A percentile compares a stretch with the other conserved stretches of the same genome.
Evolutionary conservation across 1,139 yeast genomes (phyloP).

Genomic region (Eremothecium sinecaudum): DNA sequence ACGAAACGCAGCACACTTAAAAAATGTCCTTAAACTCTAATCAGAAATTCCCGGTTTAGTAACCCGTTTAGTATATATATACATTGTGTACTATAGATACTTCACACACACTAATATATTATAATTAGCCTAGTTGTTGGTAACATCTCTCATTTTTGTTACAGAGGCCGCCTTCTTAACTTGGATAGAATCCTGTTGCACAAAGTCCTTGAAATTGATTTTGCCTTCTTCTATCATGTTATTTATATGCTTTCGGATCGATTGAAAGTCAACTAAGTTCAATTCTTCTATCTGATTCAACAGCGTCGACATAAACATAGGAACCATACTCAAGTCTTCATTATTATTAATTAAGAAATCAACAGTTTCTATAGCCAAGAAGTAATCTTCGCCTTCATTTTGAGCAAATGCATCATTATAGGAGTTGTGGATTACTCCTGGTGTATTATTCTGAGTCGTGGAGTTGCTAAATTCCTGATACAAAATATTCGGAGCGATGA

Average conservation of each 20-base stretch:
- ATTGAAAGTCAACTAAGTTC: slow-evolving; percentile 16
- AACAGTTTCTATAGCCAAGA: slow-evolving; percentile 84
- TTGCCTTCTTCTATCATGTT: slow-evolving; percentile 10
- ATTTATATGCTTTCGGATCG: slow-evolving; percentile 15
- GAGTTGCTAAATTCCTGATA: slow-evolving; percentile 35
- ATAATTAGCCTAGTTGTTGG: too few relatives aligned
- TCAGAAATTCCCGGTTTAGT: too few relatives aligned
- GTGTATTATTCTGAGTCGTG: slow-evolving; percentile 15
- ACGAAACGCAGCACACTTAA: too few relatives aligned
- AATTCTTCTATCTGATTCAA: slow-evolving; percentile 30
- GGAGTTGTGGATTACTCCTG: slow-evolving; percentile 25
- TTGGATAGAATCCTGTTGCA: slow-evolving; percentile 7
- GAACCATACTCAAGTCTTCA: slow-evolving; percentile 72
- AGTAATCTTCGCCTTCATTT: slow-evolving; percentile 66
- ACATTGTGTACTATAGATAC: too few relatives aligned
- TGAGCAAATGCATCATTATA: slow-evolving; percentile 35
- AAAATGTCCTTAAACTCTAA: too few relatives aligned
- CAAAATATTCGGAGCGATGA: slow-evolving; percentile 84
- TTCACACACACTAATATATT: too few relatives aligned
- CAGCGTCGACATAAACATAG: slow-evolving; percentile 41
- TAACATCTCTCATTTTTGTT: slow-evolving; percentile 9
- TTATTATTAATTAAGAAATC: slow-evolving; percentile 76
- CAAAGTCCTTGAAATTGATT: slow-evolving; percentile 10
- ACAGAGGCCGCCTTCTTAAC: slow-evolving; percentile 10
- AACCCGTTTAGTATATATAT: too few relatives aligned